Evolutionary conservation across 2,329 filamentous ascomycete genomes (phyloP).

Genomic region (Trichophyton equinum): DNA sequence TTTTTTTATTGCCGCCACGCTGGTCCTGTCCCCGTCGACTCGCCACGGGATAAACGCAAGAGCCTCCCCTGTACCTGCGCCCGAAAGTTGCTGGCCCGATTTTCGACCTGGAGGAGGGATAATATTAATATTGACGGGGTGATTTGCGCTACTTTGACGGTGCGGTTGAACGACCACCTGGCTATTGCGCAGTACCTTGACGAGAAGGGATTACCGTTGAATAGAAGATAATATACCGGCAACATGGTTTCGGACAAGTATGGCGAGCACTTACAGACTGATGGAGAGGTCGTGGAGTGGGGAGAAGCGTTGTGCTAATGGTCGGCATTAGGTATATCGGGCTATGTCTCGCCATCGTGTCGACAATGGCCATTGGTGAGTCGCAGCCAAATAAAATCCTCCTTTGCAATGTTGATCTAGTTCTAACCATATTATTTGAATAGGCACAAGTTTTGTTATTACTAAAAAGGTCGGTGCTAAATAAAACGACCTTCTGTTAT

Average conservation of each 20-base stretch:
- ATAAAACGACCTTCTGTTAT: not conserved
- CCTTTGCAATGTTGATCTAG: not conserved
- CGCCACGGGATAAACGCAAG: not conserved
- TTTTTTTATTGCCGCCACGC: not conserved
- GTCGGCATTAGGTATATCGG: constrained; percentile 32
- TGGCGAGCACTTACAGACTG: constrained; percentile 12
- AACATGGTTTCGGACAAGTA: constrained; percentile 36
- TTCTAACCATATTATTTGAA: not conserved
- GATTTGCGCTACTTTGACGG: not conserved
- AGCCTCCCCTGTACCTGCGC: not conserved
- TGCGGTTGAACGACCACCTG: not conserved
- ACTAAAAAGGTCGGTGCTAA: constrained; percentile 78
- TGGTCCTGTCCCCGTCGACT: not conserved
- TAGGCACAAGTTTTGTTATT: constrained; percentile 94
- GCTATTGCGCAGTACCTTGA: not conserved
- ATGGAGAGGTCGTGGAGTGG: too few relatives aligned
- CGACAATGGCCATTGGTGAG: constrained; percentile 38
- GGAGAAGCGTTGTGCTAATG: constrained; percentile 4
- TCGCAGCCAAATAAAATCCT: not conserved
- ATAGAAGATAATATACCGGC: constrained; percentile 5
- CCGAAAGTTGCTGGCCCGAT: constrained; percentile 5
- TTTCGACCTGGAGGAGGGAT: not conserved
- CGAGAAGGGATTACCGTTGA: not conserved
- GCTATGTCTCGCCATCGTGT: constrained; percentile 35
- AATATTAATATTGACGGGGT: constrained; percentile 1